A percentile compares a stretch with the other conserved stretches of the same genome.
These are phyloP conservation scores for Lithospermum erythrorhizon DNA, from an alignment of 257 asterid genomes.

Conservation along the genomic window DNA sequence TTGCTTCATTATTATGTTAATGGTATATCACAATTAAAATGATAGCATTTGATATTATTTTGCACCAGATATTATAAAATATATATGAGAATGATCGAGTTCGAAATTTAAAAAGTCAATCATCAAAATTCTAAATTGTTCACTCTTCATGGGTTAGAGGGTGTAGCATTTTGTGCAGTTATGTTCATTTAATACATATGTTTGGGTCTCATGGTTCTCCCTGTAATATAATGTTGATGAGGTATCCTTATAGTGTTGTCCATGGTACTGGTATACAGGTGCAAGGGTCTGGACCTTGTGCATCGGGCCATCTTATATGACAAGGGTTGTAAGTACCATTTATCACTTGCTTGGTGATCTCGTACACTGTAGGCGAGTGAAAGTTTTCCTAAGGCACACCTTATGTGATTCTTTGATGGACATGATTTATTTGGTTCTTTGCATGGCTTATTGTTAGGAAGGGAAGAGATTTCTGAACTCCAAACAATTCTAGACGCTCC, in stretches of 20 bases:
- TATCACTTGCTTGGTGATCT: neutral
- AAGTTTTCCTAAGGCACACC: neutral
- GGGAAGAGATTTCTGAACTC: constrained; percentile 25
- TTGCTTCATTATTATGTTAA: too few species aligned
- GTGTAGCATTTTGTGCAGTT: too few species aligned
- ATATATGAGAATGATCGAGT: too few species aligned
- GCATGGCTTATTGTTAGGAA: constrained; percentile 43
- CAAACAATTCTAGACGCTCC: constrained; percentile 72
- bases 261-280: constrained; percentile 14
- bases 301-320: constrained; percentile 32
- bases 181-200: too few species aligned
- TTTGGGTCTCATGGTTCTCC: too few species aligned
- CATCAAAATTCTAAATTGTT: too few species aligned
- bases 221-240: neutral
- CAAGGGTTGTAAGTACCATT: constrained; percentile 19
- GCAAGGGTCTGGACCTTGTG: constrained; percentile 35
- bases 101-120: too few species aligned
- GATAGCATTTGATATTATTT: too few species aligned
- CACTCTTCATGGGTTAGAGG: too few species aligned
- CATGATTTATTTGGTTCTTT: constrained; percentile 49
- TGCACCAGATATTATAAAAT: too few species aligned
- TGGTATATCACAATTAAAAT: too few species aligned
- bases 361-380: neutral
- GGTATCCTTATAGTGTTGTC: neutral
- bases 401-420: too few species aligned